Conservation (phyloP, 495 filamentous ascomycete species). For the Penicillium soppii region DNA sequence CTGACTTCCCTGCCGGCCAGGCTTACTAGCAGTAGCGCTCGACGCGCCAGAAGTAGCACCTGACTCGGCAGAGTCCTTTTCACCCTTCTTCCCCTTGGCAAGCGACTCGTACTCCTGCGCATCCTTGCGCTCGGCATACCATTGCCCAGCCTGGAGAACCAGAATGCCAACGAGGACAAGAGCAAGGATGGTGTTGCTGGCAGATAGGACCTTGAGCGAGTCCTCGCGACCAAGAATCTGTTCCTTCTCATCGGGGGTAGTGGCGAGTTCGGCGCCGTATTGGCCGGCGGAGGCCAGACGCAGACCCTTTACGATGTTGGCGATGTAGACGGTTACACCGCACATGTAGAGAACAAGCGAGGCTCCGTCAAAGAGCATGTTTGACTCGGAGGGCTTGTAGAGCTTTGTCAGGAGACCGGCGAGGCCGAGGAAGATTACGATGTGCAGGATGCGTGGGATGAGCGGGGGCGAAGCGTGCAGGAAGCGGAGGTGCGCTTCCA, state of each 20-base stretch:
- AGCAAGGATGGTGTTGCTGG: slow-evolving; percentile 92
- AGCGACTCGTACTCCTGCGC: slow-evolving; percentile 70
- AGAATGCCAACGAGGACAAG: slow-evolving; percentile 87
- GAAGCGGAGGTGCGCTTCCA: slow-evolving; percentile 84
- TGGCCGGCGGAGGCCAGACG: slow-evolving; percentile 63
- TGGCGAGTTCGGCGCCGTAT: slow-evolving; percentile 49
- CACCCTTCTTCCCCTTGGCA: slow-evolving; percentile 47
- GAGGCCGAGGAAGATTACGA: slow-evolving; percentile 83
- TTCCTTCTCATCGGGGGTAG: slow-evolving; percentile 29
- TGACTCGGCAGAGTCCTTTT: slow-evolving; percentile 29
- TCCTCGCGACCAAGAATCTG: slow-evolving; percentile 71
- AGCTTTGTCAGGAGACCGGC: slow-evolving; percentile 91
- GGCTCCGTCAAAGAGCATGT: slow-evolving; percentile 95
- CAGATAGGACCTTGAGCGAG: slow-evolving; percentile 83
- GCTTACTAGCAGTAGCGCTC: slow-evolving; percentile 11
- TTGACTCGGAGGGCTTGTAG: slow-evolving; percentile 85
- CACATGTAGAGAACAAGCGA: slow-evolving; percentile 88
- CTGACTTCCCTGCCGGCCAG: slow-evolving; percentile 22
- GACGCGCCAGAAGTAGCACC: slow-evolving; percentile 9
- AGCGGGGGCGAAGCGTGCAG: slow-evolving; percentile 84
- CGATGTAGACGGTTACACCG: slow-evolving; percentile 85
- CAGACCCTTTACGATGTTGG: slow-evolving; percentile 94
- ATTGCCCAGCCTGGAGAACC: slow-evolving; percentile 94
- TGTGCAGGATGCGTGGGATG: slow-evolving; percentile 90
- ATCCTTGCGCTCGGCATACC: slow-evolving; percentile 97